Conservation (phyloP, 441 rosid species). For the Pelargonium australe region DNA sequence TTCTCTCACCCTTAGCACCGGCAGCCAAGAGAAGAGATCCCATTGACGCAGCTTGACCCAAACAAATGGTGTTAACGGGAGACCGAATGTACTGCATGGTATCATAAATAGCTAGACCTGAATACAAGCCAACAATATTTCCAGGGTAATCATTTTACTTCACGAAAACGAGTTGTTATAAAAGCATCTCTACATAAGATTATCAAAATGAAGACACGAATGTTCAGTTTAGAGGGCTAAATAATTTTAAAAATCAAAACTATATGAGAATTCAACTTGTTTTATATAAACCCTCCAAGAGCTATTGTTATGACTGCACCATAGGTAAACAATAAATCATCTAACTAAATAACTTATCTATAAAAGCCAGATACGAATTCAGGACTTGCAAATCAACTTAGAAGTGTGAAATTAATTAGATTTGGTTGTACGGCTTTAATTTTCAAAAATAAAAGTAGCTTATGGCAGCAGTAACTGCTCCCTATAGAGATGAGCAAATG, state of each 20-base stretch:
- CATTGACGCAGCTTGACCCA: conserved; percentile 99
- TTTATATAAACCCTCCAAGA: neutral
- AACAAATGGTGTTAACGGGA: conserved; percentile 79
- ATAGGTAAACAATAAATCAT: neutral
- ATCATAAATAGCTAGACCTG: conserved; percentile 94
- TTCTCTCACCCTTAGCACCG: conserved; percentile 81
- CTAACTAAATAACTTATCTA: too few relatives aligned
- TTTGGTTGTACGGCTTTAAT: neutral
- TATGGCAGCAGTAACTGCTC: too few relatives aligned
- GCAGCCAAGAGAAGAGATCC: conserved; percentile 92
- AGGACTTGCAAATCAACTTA: neutral
- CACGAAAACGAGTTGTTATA: neutral
- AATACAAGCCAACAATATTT: neutral
- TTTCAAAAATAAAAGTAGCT: too few relatives aligned
- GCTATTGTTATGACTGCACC: neutral
- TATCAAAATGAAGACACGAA: neutral
- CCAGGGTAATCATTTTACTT: neutral
- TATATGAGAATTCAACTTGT: neutral
- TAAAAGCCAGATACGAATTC: neutral
- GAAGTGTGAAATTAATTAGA: neutral
- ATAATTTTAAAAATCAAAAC: neutral
- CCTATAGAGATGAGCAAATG: too few relatives aligned
- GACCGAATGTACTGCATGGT: conserved; percentile 94
- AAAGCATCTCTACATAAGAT: too few relatives aligned
- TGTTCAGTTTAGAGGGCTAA: neutral